Conservation (phyloP, 2,329 filamentous ascomycete genomes). For the Coniella vitis region DNA sequence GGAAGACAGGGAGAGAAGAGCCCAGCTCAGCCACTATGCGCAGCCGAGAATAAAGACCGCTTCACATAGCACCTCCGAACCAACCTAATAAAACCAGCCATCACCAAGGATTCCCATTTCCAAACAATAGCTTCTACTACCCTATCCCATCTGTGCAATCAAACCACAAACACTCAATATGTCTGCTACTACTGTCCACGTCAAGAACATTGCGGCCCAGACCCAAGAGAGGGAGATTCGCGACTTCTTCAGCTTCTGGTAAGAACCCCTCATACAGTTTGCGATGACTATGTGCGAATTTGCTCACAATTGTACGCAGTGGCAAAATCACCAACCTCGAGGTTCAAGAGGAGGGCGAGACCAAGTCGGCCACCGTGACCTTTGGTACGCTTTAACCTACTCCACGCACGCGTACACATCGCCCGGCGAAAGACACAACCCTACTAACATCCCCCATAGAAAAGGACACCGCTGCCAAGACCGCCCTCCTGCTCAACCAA, state of each 20-base stretch:
- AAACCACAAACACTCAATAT: conserved; percentile 32
- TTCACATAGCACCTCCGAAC: too few species aligned
- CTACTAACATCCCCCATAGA: conserved; percentile 38
- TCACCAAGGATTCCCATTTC: too few species aligned
- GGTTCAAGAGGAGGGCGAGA: conserved; percentile 60
- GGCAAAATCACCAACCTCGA: conserved; percentile 87
- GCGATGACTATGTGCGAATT: not conserved
- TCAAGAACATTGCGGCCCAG: conserved; percentile 77
- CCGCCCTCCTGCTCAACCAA: conserved; percentile 92
- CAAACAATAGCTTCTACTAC: too few species aligned
- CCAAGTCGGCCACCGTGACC: conserved; percentile 81
- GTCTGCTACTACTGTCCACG: conserved; percentile 66
- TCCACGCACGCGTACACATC: too few species aligned
- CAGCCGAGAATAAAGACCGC: too few species aligned
- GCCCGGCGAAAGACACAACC: not conserved
- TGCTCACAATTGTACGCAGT: conserved; percentile 35
- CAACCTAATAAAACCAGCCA: too few species aligned
- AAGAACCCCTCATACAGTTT: conserved; percentile 27
- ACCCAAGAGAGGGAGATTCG: conserved; percentile 87
- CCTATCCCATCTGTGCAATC: not conserved
- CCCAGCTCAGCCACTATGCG: not conserved
- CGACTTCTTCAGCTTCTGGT: conserved; percentile 98
- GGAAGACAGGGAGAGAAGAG: not conserved
- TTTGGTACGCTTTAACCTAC: conserved; percentile 40
- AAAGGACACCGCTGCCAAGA: conserved; percentile 94